Base-by-base conservation (phyloP, 768 basidiomycete species). In the Rhizopogon roseolus region DNA sequence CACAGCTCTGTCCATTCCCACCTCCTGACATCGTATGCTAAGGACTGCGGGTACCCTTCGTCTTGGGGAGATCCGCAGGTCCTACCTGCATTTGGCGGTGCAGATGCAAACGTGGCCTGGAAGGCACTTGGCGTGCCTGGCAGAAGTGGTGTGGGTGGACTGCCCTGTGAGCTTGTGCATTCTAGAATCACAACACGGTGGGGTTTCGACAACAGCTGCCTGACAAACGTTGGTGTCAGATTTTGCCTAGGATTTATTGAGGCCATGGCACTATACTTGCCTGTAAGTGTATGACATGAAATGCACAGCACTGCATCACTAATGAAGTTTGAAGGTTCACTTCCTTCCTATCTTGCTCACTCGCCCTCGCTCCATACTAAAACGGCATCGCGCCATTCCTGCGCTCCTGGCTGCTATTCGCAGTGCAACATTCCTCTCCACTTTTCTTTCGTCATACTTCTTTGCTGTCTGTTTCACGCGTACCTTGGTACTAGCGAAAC, bases 141-240 rank as follows among this genome's bases (percentile, higher is more conserved):
- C 22, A 69, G 90, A 43, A 40, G 65, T 1, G 77, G 80, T 4
- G 62, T 87, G 3, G 90, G 88, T 3, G 90, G 90, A 2, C 56
- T 91, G 6, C 90, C 90, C 2, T 92, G 90, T 60, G 84, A 90
- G 62, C 60, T 90, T 4, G 79, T 91, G 1, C 90, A 92, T 59
- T 81, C 80, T 9, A 66, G 73, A n/a, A 69, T 82, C 37, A 78
- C 78, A 34, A 62, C 71, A 19, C 72, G 60, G 17, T 59, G 79
- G 14, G 78, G 79, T 10, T 66, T 84, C 4, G 74, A 74, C 28
- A 68, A 70, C 16, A 86, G 81, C 60, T 91, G 90, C 62, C 71
- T 74, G 0, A 75, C 77, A 34, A 91, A 91, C 63, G 73, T 79
- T 3, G 58, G 57, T 0, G 64, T 85, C 43, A 75, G 90, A 52